Evolutionary conservation across 2,329 filamentous ascomycete species (phyloP).

Genomic region (Thelonectria olida): DNA sequence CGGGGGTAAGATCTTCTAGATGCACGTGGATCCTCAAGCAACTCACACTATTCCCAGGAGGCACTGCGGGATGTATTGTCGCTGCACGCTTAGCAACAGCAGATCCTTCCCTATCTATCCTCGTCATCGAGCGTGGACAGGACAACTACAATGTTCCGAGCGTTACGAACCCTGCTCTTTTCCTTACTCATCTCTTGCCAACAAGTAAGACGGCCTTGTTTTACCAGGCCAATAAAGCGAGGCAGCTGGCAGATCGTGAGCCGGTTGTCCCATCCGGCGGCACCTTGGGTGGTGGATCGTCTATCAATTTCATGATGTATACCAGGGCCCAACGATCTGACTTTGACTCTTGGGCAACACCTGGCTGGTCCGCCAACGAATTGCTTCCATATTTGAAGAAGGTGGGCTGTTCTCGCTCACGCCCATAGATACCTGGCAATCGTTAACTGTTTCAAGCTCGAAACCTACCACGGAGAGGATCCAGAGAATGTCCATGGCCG

Average conservation of each 20-base stretch:
- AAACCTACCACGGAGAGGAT: slow-evolving; percentile 63
- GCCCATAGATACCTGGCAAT: neutral
- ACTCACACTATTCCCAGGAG: slow-evolving; percentile 32
- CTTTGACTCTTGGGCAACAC: slow-evolving; percentile 46
- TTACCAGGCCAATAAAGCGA: slow-evolving; percentile 39
- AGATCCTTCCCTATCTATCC: slow-evolving; percentile 40
- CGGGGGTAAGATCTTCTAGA: slow-evolving; percentile 22
- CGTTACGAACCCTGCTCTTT: slow-evolving; percentile 41
- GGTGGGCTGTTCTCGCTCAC: slow-evolving; percentile 23
- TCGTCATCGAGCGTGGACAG: slow-evolving; percentile 44
- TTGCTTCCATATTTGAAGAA: slow-evolving; percentile 45
- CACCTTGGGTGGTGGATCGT: slow-evolving; percentile 44
- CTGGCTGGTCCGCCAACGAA: slow-evolving; percentile 46
- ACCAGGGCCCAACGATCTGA: slow-evolving; percentile 44
- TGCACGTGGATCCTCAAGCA: neutral
- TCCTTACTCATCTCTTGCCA: slow-evolving; percentile 35
- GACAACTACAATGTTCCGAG: slow-evolving; percentile 40
- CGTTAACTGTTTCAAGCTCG: slow-evolving; percentile 48
- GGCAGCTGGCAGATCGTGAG: slow-evolving; percentile 34
- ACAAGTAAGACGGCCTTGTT: slow-evolving; percentile 37
- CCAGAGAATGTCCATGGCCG: slow-evolving; percentile 58
- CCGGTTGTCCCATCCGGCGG: slow-evolving; percentile 41
- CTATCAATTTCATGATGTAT: slow-evolving; percentile 47
- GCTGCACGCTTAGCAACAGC: slow-evolving; percentile 43
- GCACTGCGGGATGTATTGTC: slow-evolving; percentile 44